Evolutionary conservation across 2,329 filamentous ascomycete species (phyloP), one percentile per base, ranked within the genome.

Genomic region (Trichoderma arundinaceum): DNA sequence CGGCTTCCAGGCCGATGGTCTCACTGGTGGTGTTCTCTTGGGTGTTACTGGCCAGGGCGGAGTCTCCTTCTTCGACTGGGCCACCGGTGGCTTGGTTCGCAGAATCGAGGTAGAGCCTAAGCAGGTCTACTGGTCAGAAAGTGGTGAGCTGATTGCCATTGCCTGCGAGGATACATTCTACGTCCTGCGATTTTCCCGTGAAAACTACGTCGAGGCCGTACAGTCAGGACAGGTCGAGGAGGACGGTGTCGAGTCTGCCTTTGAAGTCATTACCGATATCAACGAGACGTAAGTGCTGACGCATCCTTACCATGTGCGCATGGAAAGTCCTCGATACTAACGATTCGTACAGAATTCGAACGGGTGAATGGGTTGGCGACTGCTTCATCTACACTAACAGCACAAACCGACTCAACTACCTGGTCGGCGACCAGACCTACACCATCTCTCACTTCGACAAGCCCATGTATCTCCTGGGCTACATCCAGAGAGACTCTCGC

Each of bases 361-460:
- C 94, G 19, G 95, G 94, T 72, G 92, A 96, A 81, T 99, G 95
- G 95, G 92, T 99, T 65, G 95, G 95, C 68, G 95, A 99, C 81
- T 97, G 94, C 82, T 97, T 99, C 84, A 94, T 98, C 77, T 99
- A 98, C 85, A 97, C 95, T 64, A 98, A 96, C 84, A 91, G 86
- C 77, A 96, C 94, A 9, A 97, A 98, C 83, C 91, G 95, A 68
- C 84, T 99, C 67, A 98, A 98, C 83, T 98, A 98, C 81, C 88
- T 99, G 22, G 94, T 99, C 13, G 95, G 95, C 70, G 95, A 98
- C 79, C 94, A 98, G 81, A 96, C 93, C 13, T 97, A 98, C 83
- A 97, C 94, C 3, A 91, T 99, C 70, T 95, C 94, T 12, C 94
- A 98, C 80, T 98, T 97, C 74, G 95, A 99, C 79, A 90, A 94